Base-by-base conservation (phyloP, 495 filamentous ascomycete species). In the Oleoguttula mirabilis region DNA sequence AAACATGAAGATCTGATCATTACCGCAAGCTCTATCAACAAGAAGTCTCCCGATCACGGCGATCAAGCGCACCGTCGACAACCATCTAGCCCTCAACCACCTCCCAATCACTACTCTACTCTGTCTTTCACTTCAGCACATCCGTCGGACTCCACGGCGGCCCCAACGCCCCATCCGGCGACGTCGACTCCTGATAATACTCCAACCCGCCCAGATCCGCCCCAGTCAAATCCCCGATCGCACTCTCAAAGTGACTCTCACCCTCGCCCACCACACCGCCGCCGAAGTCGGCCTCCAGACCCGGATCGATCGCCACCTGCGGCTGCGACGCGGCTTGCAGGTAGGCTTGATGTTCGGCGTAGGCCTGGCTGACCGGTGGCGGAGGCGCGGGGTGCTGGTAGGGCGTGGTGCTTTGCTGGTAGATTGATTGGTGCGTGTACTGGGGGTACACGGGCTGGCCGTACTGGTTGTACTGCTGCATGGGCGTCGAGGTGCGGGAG, bases 271-370 rank as follows among this genome's bases (percentile, higher is more conserved):
- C 16, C 8, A 17, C 21, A 22, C 34, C 20, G 15, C 34, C 20
- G 20, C 32, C 32, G 17, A 46, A 36, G 3, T 39, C 33, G 10
- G 27, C 39, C 22, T 43, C 44, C 45, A 53, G 41, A 15, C 15
- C 30, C 11, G 50, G 50, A 45, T 53, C 50, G 17, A 53, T 45
- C 14, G 40, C 45, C 22, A 36, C 19, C 19, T 53, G 50, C 15
- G 50, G 50, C 39, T 53, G 50, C 22, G 45, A 33, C 1, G 44
- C 45, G 4, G 34, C 39, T 15, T 48, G 33, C 30, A 53, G 32
- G 23, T 48, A 53, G 7, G 23, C 21, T 20, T 42, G 37, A 24
- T 53, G 50, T 24, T 53, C 50, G 3, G 28, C 34, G 19, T 41
- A 41, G 1, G 38, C 37, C 22, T 39, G 35, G 10, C 36, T 16